Conservation (phyloP, 2,329 filamentous ascomycete species). For the Stagonosporopsis rhizophila region DNA sequence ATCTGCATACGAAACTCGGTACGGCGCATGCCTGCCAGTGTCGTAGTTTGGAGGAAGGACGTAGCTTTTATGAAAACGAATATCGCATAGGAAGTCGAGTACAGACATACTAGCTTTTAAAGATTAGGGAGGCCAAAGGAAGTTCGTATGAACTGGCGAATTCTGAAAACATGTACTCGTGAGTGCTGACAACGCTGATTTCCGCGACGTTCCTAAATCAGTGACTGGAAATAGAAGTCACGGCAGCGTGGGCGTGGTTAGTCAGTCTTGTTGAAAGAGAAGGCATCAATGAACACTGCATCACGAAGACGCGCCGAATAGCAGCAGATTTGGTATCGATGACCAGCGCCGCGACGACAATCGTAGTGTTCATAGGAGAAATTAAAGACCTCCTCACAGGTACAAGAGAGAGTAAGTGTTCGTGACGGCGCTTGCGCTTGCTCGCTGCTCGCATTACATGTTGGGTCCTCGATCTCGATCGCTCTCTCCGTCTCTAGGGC, state of each 20-base stretch:
- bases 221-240: not conserved
- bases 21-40: conserved; percentile 23
- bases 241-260: not conserved
- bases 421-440: not conserved
- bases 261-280: not conserved
- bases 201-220: not conserved
- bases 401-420: not conserved
- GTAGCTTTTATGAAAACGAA: conserved; percentile 36
- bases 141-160: not conserved
- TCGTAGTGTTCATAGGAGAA: no score
- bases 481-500: not conserved
- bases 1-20: conserved; percentile 40
- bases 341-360: not conserved
- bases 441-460: not conserved
- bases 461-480: not conserved
- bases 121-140: not conserved
- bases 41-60: conserved; percentile 33
- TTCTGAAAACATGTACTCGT: not conserved
- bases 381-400: not conserved
- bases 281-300: not conserved
- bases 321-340: no score
- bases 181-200: not conserved
- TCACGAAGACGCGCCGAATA: not conserved
- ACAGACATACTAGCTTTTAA: conserved; percentile 21
- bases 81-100: conserved; percentile 40